Percentiles rank a stretch among this genome's conserved stretches.
phyloP scores from a whole-genome alignment of 192 early-diverging fungal genomes.

The Funneliformis geosporum region DNA sequence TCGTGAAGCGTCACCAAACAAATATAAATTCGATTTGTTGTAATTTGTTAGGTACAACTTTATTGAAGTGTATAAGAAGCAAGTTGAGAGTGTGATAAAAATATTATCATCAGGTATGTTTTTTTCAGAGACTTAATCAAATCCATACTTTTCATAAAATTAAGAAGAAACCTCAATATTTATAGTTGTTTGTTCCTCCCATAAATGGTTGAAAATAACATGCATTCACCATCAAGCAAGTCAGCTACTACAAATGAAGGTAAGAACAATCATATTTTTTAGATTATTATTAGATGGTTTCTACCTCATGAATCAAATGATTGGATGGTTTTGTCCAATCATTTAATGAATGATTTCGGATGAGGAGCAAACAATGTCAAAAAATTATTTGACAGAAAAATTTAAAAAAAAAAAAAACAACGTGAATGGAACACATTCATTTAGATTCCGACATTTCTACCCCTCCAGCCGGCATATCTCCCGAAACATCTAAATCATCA shows the following conservation, averaged over 20 bases:
- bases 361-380: not conserved
- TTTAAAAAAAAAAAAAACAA: not conserved
- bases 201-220: not conserved
- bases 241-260: not conserved
- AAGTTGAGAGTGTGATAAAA: no score
- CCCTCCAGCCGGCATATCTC: not conserved
- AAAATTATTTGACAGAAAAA: not conserved
- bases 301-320: not conserved
- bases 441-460: conserved; percentile 18
- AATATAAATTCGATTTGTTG: no score
- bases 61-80: no score
- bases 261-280: not conserved
- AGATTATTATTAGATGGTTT: not conserved
- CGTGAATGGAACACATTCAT: not conserved
- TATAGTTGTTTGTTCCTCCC: no score
- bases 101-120: no score
- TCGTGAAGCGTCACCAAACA: no score
- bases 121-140: no score
- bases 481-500: not conserved
- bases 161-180: no score
- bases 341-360: not conserved
- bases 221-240: not conserved
- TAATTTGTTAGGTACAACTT: no score
- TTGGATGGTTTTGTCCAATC: not conserved
- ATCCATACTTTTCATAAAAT: no score